Evolutionary conservation across 1,284 basidiomycete species (phyloP), one percentile per base, ranked within the genome.

Genomic region (Pisolithus thermaeus): DNA sequence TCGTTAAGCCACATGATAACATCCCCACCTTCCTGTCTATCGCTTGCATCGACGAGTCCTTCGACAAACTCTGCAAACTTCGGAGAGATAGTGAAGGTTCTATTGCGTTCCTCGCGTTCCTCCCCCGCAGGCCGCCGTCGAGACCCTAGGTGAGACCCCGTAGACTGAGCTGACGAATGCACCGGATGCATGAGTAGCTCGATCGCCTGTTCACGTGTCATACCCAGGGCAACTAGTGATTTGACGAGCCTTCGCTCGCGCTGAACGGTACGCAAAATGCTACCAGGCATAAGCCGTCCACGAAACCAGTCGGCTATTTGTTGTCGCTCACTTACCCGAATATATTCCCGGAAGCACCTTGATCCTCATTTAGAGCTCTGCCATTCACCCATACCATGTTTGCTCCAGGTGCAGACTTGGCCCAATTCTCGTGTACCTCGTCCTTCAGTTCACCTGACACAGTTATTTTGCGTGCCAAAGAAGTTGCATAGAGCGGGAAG

Each of bases 1-100:
- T 98, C 87, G 67, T 98, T 98, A 81, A 88, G 86, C 82, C 90
- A 98, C 0, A 84, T 65, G 47, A 97, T 80, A 2, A 87, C 77
- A 14, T 73, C 77, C 0, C 87, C 90, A 1, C 80, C 88, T 67
- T 97, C 94, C 5, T 64, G 61, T n/a, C 90, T 74, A 65, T 97
- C 94, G 55, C 89, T 92, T 2, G 91, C 87, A 67, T 97, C 94
- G 48, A 94, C 87, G 9, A 95, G 60, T 0, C 84, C 87, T 52
- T 92, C 90, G 32, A 89, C 64, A 4, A 79, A 74, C 48, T 78
- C 81, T 2, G 69, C 63, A 44, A 50, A 32, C 49, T 64, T 69
- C 6, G 54, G 56, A 8, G 65, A 23, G 4, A 70, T 49, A 5
- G 51, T 50, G 49, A 67, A 63, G 0, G 11, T 27, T 42, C 51